Evolutionary conservation across 2,329 filamentous ascomycete species (phyloP).

Genomic region (Aaosphaeria arxii): DNA sequence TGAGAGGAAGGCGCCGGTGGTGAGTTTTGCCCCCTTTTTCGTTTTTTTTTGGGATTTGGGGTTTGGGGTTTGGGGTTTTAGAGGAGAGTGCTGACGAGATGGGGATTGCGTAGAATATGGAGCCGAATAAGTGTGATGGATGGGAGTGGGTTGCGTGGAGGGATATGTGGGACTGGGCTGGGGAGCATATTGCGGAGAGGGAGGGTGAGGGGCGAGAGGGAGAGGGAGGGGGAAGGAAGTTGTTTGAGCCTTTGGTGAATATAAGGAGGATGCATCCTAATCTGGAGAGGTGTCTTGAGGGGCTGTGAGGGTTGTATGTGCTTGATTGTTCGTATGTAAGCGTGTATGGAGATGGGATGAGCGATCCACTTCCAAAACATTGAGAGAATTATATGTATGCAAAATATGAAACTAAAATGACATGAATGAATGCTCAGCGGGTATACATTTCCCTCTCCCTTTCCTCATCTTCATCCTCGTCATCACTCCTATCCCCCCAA

Average conservation of each 20-base stretch:
- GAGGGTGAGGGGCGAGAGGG: slow-evolving; percentile 22
- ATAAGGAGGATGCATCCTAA: slow-evolving; percentile 37
- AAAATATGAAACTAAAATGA: too few species aligned
- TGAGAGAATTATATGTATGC: too few species aligned
- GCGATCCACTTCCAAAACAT: too few species aligned
- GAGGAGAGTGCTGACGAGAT: not conserved
- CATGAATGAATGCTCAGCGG: too few species aligned
- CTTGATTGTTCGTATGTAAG: not conserved
- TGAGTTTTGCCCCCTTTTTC: slow-evolving; percentile 36
- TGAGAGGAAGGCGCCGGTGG: slow-evolving; percentile 50
- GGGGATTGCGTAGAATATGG: slow-evolving; percentile 17
- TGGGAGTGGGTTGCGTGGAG: slow-evolving; percentile 56
- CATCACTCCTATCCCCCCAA: slow-evolving; percentile 25
- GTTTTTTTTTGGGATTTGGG: not conserved
- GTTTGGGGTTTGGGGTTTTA: not conserved
- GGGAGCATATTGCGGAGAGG: slow-evolving; percentile 24
- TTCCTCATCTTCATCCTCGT: not conserved
- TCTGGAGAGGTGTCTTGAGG: slow-evolving; percentile 17
- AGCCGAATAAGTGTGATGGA: slow-evolving; percentile 54
- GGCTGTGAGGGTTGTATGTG: not conserved
- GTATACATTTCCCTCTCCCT: too few species aligned
- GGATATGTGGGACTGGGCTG: slow-evolving; percentile 40
- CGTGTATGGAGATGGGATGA: too few species aligned
- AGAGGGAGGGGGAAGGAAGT: slow-evolving; percentile 13
- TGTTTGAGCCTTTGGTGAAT: slow-evolving; percentile 51